Conservation (phyloP, 1,139 yeast species). For the Nakaseomyces uthaithaninus region DNA sequence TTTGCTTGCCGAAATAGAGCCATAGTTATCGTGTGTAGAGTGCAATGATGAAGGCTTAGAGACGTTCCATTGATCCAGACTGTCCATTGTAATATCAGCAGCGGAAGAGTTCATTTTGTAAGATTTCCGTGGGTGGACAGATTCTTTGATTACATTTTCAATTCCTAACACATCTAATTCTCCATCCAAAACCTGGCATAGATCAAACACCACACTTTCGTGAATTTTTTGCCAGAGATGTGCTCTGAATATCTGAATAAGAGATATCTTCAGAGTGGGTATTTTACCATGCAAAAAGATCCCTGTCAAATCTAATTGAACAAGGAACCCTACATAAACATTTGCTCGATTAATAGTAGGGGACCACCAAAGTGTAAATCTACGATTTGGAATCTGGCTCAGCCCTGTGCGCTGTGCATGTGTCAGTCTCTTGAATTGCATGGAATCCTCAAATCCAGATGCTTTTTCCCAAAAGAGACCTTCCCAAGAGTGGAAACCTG, state of each 20-base stretch:
- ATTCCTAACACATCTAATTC: conserved; percentile 78
- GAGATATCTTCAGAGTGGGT: conserved; percentile 90
- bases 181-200: conserved; percentile 85
- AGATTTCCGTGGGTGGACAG: conserved; percentile 94
- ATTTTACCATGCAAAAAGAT: conserved; percentile 95
- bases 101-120: conserved; percentile 94
- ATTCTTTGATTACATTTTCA: conserved; percentile 80
- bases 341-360: conserved; percentile 98
- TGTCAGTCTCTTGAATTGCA: conserved; percentile 88
- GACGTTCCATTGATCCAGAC: conserved; percentile 77
- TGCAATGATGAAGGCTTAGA: conserved; percentile 74
- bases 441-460: conserved; percentile 91
- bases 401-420: conserved; percentile 97
- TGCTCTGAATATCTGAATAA: conserved; percentile 93
- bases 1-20: conserved; percentile 46
- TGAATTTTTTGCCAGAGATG: conserved; percentile 99
- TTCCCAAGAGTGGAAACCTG: conserved; percentile 98
- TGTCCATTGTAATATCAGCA: conserved; percentile 77
- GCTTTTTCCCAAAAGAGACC: conserved; percentile 98
- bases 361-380: conserved; percentile 99
- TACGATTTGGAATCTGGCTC: conserved; percentile 94
- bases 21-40: conserved; percentile 47
- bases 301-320: conserved; percentile 93
- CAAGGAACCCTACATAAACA: conserved; percentile 95
- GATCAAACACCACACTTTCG: conserved; percentile 86